A percentile compares a stretch with the other conserved stretches of the same genome.
Conservation (phyloP, 805 yeast species). For the Ogataea paradorogensis region DNA sequence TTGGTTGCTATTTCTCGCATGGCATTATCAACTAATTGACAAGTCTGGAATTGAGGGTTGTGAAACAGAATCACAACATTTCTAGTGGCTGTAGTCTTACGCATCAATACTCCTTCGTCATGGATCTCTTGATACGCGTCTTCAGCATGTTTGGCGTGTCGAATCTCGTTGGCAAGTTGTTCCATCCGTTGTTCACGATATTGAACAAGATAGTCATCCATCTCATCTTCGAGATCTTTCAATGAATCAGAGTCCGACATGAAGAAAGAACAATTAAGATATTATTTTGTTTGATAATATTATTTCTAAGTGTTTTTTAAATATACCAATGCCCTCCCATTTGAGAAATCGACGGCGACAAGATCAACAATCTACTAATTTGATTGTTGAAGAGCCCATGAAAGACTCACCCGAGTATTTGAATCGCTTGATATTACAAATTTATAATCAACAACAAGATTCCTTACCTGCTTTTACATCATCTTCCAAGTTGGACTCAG, state of each 20-base stretch:
- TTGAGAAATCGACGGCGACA: constrained; percentile 7
- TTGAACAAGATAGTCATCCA: constrained; percentile 41
- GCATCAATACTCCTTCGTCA: constrained; percentile 58
- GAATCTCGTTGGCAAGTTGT: constrained; percentile 48
- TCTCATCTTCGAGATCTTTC: constrained; percentile 50
- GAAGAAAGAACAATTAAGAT: constrained; percentile 24
- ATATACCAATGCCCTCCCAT: constrained; percentile 1
- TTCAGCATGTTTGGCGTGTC: constrained; percentile 30
- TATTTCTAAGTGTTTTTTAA: constrained; percentile 39
- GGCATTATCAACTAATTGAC: constrained; percentile 54
- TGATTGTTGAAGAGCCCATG: neutral
- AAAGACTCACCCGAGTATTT: constrained; percentile 29
- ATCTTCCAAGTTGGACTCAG: constrained; percentile 39
- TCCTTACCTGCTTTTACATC: constrained; percentile 40
- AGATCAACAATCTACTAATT: neutral
- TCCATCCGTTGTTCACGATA: constrained; percentile 66
- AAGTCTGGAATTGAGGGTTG: constrained; percentile 57
- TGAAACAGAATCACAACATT: constrained; percentile 59
- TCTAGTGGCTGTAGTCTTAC: constrained; percentile 42
- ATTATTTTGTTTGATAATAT: constrained; percentile 16
- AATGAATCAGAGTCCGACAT: constrained; percentile 29
- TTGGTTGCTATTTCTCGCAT: constrained; percentile 47
- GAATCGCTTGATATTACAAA: constrained; percentile 15
- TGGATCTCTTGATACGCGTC: constrained; percentile 41
- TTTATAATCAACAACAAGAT: constrained; percentile 19